Evolutionary conservation across 78 protist species (phyloP).

Genomic region (Dictyostelium brefeldianum): DNA sequence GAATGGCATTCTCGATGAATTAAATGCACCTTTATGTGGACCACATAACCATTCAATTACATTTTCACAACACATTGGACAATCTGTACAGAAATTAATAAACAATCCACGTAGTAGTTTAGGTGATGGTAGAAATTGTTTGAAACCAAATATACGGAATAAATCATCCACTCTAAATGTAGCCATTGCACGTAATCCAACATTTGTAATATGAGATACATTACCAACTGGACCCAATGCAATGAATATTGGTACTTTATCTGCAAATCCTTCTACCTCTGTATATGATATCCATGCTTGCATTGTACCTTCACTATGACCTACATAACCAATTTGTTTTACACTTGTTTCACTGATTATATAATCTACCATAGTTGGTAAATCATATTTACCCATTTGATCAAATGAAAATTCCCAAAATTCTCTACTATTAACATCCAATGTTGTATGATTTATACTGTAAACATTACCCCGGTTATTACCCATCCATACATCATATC

Average conservation of each 20-base stretch:
- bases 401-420: slow-evolving; percentile 83
- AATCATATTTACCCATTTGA: slow-evolving; percentile 76
- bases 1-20: slow-evolving; percentile 67
- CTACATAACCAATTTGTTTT: slow-evolving; percentile 52
- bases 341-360: neutral
- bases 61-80: slow-evolving; percentile 62
- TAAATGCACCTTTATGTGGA: slow-evolving; percentile 56
- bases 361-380: slow-evolving; percentile 74
- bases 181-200: slow-evolving; percentile 31
- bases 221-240: slow-evolving; percentile 76
- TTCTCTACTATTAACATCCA: neutral
- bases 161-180: neutral
- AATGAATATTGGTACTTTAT: slow-evolving; percentile 30
- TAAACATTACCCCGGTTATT: slow-evolving; percentile 87
- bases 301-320: slow-evolving; percentile 86
- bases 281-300: slow-evolving; percentile 61
- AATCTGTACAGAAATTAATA: slow-evolving; percentile 50
- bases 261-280: neutral
- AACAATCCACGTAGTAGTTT: neutral
- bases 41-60: slow-evolving; percentile 68
- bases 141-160: slow-evolving; percentile 24
- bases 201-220: slow-evolving; percentile 55
- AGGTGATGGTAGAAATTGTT: slow-evolving; percentile 63
- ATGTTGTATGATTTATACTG: slow-evolving; percentile 37
- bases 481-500: slow-evolving; percentile 91